Percentiles rank a stretch among this genome's conserved stretches.
Evolutionary conservation across 140 eudicot genomes (phyloP).

Genomic region (Senecio squalidus): DNA sequence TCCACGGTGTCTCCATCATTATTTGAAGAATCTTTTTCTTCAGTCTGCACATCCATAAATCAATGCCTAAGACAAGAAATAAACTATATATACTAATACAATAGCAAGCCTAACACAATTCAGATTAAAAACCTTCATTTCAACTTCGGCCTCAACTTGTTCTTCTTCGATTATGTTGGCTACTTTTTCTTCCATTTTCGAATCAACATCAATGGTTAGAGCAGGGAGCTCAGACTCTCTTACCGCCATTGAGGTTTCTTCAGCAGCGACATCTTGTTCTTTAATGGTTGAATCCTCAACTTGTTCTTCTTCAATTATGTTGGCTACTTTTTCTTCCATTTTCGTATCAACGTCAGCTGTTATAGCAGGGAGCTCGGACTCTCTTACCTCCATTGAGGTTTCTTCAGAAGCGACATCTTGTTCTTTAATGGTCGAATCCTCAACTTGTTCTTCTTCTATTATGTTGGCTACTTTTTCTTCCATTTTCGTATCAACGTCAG

Average conservation of each 20-base stretch:
- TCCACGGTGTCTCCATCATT: slow-evolving; percentile 14
- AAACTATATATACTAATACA: background rate
- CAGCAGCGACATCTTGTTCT: background rate
- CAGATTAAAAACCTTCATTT: slow-evolving; percentile 13
- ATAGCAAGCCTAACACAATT: slow-evolving; percentile 2
- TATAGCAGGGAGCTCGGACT: background rate
- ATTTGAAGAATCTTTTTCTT: slow-evolving; percentile 12
- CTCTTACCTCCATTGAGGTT: background rate
- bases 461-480: background rate
- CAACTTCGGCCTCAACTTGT: background rate
- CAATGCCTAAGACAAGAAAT: background rate
- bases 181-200: background rate
- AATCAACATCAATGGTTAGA: background rate
- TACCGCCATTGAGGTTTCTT: background rate
- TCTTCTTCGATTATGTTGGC: background rate
- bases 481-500: background rate
- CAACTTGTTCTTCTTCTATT: background rate
- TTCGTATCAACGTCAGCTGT: background rate
- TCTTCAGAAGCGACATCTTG: background rate
- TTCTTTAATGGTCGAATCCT: background rate
- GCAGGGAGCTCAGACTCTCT: background rate
- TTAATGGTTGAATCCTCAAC: background rate
- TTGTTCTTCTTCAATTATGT: background rate
- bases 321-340: background rate
- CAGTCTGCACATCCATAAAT: slow-evolving; percentile 16